Evolutionary conservation across 1,284 basidiomycete genomes (phyloP).

Genomic region (Cryptococcus sp.): DNA sequence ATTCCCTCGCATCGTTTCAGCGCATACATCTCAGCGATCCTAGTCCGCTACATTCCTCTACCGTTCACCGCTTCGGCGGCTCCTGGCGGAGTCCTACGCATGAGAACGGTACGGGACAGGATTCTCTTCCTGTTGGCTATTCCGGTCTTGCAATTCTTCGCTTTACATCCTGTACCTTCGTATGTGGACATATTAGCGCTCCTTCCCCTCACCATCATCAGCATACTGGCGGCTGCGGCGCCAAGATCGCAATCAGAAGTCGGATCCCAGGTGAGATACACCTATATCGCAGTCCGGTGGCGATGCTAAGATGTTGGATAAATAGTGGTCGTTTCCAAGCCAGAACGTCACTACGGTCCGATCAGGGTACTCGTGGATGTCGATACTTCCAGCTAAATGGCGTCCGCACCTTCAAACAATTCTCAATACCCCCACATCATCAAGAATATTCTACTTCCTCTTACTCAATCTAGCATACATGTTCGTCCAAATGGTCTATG

Average conservation of each 20-base stretch:
- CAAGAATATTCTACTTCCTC: slow-evolving; percentile 96
- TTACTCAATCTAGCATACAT: slow-evolving; percentile 94
- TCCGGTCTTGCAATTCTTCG: slow-evolving; percentile 40
- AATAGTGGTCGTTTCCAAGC: slow-evolving; percentile 19
- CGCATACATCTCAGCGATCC: slow-evolving; percentile 19
- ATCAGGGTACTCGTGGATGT: slow-evolving; percentile 27
- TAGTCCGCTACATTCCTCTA: slow-evolving; percentile 32
- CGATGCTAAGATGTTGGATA: background rate
- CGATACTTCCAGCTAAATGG: slow-evolving; percentile 38
- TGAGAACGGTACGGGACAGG: slow-evolving; percentile 21
- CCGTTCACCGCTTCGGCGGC: slow-evolving; percentile 15
- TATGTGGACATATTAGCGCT: slow-evolving; percentile 27
- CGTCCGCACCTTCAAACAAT: slow-evolving; percentile 83
- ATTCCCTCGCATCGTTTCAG: slow-evolving; percentile 12
- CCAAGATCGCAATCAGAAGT: background rate
- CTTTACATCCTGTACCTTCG: slow-evolving; percentile 34
- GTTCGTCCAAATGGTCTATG: slow-evolving; percentile 92
- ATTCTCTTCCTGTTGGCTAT: slow-evolving; percentile 26
- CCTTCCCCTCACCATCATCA: slow-evolving; percentile 22
- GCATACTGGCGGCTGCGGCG: slow-evolving; percentile 2
- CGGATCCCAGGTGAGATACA: background rate
- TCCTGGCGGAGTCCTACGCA: slow-evolving; percentile 6
- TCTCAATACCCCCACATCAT: slow-evolving; percentile 82
- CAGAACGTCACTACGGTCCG: slow-evolving; percentile 18
- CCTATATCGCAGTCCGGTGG: no score